Percentiles rank a stretch among this genome's conserved stretches.
Evolutionary conservation across 148 eudicot species (phyloP).

Genomic region (Rhododendron williamsianum): DNA sequence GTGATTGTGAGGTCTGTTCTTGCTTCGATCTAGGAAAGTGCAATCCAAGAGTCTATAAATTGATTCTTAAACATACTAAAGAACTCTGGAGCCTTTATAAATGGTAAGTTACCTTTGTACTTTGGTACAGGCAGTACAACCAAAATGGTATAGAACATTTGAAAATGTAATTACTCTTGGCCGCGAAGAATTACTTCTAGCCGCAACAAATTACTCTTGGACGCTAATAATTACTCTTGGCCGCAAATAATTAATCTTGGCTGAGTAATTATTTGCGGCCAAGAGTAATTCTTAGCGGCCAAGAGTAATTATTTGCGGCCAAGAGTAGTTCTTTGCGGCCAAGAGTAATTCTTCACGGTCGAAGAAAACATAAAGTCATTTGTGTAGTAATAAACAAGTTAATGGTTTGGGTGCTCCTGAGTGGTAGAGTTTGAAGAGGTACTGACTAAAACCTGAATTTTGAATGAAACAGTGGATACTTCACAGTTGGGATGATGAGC

Average conservation of each 20-base stretch:
- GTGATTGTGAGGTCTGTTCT: background rate
- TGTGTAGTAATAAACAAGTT: background rate
- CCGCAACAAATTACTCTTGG: too few relatives aligned
- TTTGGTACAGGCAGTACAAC: background rate
- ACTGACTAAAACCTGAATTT: background rate
- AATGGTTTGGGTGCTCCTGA: background rate
- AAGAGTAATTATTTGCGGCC: too few relatives aligned
- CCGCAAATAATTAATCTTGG: too few relatives aligned
- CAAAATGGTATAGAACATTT: background rate
- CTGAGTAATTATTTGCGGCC: too few relatives aligned
- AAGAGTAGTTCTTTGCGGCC: too few relatives aligned
- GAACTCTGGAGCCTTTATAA: background rate
- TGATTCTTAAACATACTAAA: background rate
- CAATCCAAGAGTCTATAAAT: background rate
- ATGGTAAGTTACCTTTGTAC: background rate
- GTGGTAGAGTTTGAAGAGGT: background rate
- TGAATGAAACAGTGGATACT: constrained; percentile 30
- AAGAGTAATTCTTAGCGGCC: too few relatives aligned
- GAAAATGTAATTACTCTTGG: background rate
- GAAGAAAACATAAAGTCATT: too few relatives aligned
- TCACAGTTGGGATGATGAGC: constrained; percentile 42
- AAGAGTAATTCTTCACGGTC: too few relatives aligned
- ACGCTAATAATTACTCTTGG: too few relatives aligned
- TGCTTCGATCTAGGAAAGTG: background rate
- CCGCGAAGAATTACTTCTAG: too few relatives aligned